Evolutionary conservation across 2,329 filamentous ascomycete genomes (phyloP).

Genomic region (Sordariomycetes sp.): DNA sequence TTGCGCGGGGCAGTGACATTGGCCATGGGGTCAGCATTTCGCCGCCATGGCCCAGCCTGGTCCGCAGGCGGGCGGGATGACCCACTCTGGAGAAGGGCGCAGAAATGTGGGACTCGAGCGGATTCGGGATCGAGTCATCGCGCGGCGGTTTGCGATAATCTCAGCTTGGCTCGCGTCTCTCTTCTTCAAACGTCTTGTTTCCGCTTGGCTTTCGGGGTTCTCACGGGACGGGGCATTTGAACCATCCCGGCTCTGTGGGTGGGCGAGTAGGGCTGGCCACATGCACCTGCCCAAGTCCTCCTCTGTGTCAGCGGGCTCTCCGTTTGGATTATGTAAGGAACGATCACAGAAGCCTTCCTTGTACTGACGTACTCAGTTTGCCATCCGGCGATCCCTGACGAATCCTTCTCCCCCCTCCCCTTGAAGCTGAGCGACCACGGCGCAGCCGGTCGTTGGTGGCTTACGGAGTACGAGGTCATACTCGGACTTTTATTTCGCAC

Average conservation of each 20-base stretch:
- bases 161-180: not conserved
- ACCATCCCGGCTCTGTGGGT: not conserved
- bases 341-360: too few species aligned
- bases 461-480: too few species aligned
- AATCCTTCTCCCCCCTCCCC: too few species aligned
- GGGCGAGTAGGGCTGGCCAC: not conserved
- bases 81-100: not conserved
- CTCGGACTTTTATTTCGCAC: too few species aligned
- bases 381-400: too few species aligned
- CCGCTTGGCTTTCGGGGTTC: not conserved
- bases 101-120: not conserved
- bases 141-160: not conserved
- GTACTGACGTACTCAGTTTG: too few species aligned
- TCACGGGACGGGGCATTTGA: not conserved
- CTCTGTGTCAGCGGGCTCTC: not conserved
- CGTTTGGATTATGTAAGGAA: too few species aligned
- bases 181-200: not conserved
- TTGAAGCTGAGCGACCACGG: too few species aligned
- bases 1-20: not conserved
- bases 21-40: not conserved
- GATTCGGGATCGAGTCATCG: not conserved
- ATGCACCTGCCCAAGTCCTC: not conserved
- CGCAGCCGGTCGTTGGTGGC: too few species aligned
- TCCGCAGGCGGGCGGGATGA: not conserved
- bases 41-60: not conserved